A percentile compares a stretch with the other conserved stretches of the same genome.
phyloP scores from a whole-genome alignment of 2,329 filamentous ascomycete genomes.

The Talaromyces sp. region DNA sequence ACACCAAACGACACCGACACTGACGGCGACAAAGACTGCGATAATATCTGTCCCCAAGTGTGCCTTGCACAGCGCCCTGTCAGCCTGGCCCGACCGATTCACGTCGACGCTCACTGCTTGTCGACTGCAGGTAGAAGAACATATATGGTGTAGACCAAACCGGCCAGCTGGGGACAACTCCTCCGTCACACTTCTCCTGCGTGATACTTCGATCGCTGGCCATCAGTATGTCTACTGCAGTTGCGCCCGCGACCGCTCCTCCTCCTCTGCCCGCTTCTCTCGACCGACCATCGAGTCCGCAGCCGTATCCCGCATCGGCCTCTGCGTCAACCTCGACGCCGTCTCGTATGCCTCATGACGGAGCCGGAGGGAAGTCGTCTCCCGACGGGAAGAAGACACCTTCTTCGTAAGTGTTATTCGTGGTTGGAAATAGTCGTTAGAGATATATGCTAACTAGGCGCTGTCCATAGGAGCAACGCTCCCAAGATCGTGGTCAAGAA shows the following conservation, averaged over 20 bases:
- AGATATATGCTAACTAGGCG: constrained; percentile 13
- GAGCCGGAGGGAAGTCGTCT: constrained; percentile 23
- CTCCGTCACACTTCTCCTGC: not conserved
- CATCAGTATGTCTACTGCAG: constrained; percentile 42
- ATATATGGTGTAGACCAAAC: not conserved
- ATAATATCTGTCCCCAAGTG: not conserved
- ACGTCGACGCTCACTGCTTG: not conserved
- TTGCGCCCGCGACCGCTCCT: constrained; percentile 40
- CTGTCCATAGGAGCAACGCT: constrained; percentile 42
- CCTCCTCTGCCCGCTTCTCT: constrained; percentile 37
- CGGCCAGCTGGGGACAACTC: not conserved
- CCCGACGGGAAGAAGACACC: constrained; percentile 34
- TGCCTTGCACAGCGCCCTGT: not conserved
- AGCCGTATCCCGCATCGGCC: constrained; percentile 37
- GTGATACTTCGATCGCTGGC: not conserved
- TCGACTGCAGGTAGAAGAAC: not conserved
- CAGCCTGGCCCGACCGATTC: not conserved
- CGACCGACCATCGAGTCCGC: constrained; percentile 39
- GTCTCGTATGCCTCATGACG: constrained; percentile 30
- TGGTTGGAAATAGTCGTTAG: not conserved
- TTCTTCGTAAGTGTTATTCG: constrained; percentile 42
- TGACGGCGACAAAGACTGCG: not conserved
- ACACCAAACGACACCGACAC: not conserved
- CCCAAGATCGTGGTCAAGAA: constrained; percentile 92
- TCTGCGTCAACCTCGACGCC: constrained; percentile 30